A percentile compares a stretch with the other conserved stretches of the same genome.
Conservation (phyloP, 2,329 filamentous ascomycete genomes). For the Ceratocystis variospora region DNA sequence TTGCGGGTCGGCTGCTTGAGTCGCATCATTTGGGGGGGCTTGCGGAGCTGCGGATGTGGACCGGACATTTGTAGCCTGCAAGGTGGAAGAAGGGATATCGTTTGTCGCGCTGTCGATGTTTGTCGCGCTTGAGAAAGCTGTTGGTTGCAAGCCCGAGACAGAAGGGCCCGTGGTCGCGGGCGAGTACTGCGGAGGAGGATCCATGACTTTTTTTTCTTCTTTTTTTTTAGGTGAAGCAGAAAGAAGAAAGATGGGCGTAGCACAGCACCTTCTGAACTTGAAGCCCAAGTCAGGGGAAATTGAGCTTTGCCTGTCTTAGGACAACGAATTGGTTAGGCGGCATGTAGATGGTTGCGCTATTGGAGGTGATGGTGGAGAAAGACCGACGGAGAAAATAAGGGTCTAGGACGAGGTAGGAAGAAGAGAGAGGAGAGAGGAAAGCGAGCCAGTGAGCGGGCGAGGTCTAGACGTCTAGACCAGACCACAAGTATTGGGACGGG, state of each 20-base stretch:
- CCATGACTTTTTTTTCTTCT: not conserved
- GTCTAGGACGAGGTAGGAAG: not conserved
- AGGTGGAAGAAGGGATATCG: not conserved
- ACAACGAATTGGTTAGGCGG: not conserved
- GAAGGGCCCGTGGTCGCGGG: not conserved
- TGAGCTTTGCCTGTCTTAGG: not conserved
- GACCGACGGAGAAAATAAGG: not conserved
- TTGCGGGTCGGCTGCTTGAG: not conserved
- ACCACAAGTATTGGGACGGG: not conserved
- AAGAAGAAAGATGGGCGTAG: not conserved
- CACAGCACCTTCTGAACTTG: not conserved
- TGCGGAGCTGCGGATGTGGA: not conserved
- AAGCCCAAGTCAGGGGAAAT: not conserved
- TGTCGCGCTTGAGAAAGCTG: not conserved
- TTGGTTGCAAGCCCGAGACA: not conserved
- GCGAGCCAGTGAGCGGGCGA: not conserved
- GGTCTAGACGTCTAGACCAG: not conserved
- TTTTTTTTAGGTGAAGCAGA: not conserved
- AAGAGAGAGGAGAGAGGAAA: not conserved
- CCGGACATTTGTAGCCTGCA: not conserved
- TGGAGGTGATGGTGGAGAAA: not conserved
- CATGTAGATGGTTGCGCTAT: not conserved
- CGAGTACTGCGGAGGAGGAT: slow-evolving; percentile 16
- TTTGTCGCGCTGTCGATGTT: not conserved
- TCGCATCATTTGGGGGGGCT: not conserved